Base-by-base conservation (phyloP, 768 basidiomycete species). In the Agaricus subrufescens region DNA sequence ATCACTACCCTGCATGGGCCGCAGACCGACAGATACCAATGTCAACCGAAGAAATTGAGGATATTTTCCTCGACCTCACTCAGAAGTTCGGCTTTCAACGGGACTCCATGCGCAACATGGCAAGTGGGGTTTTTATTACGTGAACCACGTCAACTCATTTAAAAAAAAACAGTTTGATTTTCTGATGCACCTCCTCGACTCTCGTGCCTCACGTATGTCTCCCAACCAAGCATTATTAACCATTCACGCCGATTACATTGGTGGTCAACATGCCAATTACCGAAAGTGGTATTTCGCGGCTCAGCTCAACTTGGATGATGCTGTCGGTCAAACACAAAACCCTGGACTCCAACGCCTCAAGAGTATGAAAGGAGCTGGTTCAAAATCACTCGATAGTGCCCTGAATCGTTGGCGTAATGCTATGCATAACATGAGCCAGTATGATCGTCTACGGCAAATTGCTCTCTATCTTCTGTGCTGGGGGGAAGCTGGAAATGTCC, bases 271-370 rank as follows among this genome's bases (percentile, higher is more conserved):
- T 67, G 97, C 97, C 63, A 98, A 98, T 76, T 98, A 98, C 71
- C 90, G 97, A 69, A 98, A 98, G 73, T 98, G 97, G 97, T 99
- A 99, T 69, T 99, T 98, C 70, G 97, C 97, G 38, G 94, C 96
- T 11, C 97, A 99, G 69, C 89, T 99, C 69, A 96, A 98, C 69
- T 88, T 99, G 56, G 97, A 99, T 74, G 97, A 99, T 65, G 96
- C 96, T 29, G 94, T 98, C 57, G 97, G 97, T 47, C 89, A 94
- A 62, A 84, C 88, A 8, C 90, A 96, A 67, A 97, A 98, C 71
- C 92, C 93, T 11, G 94, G 94, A 60, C 80, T 97, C 26, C 86
- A 92, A 57, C 89, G 94, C 19, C 83, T 95, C 47, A 89, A 88
- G 66, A 89, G 87, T 47, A 87, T 94, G 62, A 90, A 91, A 60